Conservation (phyloP, 257 asterid species). For the Rauvolfia tetraphylla region DNA sequence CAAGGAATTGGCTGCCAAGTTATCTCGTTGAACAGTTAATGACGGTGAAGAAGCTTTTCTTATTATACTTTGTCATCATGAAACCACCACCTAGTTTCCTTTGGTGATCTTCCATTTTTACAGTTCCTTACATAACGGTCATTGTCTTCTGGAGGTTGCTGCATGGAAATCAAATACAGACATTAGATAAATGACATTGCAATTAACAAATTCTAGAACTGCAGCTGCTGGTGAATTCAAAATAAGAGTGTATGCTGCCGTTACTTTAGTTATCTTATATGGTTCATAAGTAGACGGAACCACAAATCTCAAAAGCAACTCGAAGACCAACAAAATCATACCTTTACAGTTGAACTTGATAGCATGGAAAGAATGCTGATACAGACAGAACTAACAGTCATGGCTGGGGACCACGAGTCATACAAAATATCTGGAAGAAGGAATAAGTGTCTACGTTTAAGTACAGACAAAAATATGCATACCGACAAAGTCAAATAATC, state of each 20-base stretch:
- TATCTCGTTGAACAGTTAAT: constrained; percentile 10
- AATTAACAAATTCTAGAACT: neutral
- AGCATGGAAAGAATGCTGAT: constrained; percentile 97
- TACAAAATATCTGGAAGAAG: constrained; percentile 69
- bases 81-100: constrained; percentile 99
- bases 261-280: neutral
- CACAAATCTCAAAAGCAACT: neutral
- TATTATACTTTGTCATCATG: constrained; percentile 90
- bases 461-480: neutral
- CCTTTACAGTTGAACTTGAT: constrained; percentile 92
- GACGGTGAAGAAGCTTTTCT: constrained; percentile 12
- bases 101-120: constrained; percentile 87
- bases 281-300: neutral
- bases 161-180: constrained; percentile 23
- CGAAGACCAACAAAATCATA: constrained; percentile 19
- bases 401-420: constrained; percentile 99
- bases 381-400: constrained; percentile 96
- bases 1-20: constrained; percentile 16
- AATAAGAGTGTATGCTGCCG: neutral
- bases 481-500: neutral
- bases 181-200: neutral
- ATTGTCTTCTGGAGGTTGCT: constrained; percentile 97
- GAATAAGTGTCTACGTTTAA: neutral
- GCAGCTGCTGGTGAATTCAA: neutral
- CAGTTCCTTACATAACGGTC: constrained; percentile 96